These are phyloP conservation scores for Cryphonectria carpinicola DNA, from an alignment of 2,329 filamentous ascomycete species.

Conservation along the genomic window DNA sequence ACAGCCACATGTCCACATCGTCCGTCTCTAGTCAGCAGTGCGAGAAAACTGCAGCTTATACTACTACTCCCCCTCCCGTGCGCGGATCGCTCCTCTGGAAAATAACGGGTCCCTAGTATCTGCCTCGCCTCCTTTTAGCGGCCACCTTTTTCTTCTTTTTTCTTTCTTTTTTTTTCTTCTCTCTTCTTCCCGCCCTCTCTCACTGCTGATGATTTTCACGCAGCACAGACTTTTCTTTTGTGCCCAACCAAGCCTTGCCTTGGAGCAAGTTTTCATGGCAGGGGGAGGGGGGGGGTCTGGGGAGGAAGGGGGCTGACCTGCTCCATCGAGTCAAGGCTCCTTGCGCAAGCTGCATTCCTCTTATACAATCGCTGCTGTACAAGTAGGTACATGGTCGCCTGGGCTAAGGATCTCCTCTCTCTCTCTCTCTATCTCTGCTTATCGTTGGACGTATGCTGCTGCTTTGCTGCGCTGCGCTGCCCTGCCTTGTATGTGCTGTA, in stretches of 20 bases:
- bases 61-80: neutral
- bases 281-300: conserved; percentile 11
- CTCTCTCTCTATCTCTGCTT: neutral
- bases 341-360: conserved; percentile 25
- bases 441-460: conserved; percentile 7
- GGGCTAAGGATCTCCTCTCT: neutral
- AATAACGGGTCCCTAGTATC: neutral
- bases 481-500: neutral
- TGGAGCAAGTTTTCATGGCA: neutral
- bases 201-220: neutral
- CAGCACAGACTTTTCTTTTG: neutral
- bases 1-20: conserved; percentile 5
- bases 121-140: neutral
- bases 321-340: conserved; percentile 27
- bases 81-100: neutral
- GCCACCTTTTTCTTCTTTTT: neutral
- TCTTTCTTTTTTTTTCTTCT: too few relatives aligned
- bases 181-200: neutral
- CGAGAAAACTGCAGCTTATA: neutral
- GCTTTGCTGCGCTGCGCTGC: too few relatives aligned
- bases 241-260: conserved; percentile 15
- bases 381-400: neutral
- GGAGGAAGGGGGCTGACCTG: conserved; percentile 17
- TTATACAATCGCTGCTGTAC: conserved; percentile 13
- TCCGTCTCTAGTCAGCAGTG: neutral